These are phyloP conservation scores for Penicillium waksmanii DNA, from an alignment of 495 filamentous ascomycete genomes.

Conservation along the genomic window DNA sequence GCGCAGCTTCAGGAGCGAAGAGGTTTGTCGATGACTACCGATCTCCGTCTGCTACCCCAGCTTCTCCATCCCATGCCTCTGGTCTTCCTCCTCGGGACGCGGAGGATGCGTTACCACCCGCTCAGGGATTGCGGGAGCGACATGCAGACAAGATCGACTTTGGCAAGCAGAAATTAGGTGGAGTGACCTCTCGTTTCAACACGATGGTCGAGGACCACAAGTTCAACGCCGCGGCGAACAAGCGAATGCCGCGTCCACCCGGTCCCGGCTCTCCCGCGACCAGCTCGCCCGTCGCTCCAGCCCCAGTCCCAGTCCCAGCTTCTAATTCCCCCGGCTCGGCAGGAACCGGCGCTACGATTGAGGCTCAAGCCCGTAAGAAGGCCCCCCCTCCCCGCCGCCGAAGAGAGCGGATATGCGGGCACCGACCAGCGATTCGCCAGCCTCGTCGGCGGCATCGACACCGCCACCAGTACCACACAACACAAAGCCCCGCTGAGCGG, in stretches of 20 bases:
- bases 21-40: constrained; percentile 40
- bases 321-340: not conserved
- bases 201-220: constrained; percentile 39
- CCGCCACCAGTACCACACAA: constrained; percentile 47
- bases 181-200: constrained; percentile 43
- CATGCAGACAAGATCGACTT: constrained; percentile 66
- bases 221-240: constrained; percentile 34
- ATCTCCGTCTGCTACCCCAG: constrained; percentile 37
- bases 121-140: constrained; percentile 45
- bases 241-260: constrained; percentile 35
- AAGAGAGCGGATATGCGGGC: constrained; percentile 55
- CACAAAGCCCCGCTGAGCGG: constrained; percentile 46
- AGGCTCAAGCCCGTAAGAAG: constrained; percentile 55
- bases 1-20: constrained; percentile 44
- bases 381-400: constrained; percentile 72
- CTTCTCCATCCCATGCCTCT: constrained; percentile 8
- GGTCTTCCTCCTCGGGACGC: constrained; percentile 6
- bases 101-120: not conserved
- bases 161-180: constrained; percentile 62
- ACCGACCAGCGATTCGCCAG: constrained; percentile 24
- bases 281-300: constrained; percentile 2
- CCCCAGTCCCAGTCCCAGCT: not conserved
- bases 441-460: constrained; percentile 26
- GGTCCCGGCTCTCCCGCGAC: constrained; percentile 20
- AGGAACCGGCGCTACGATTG: constrained; percentile 9